Evolutionary conservation across 768 basidiomycete species (phyloP).

Genomic region (Rhodosporidiobolus sp.): DNA sequence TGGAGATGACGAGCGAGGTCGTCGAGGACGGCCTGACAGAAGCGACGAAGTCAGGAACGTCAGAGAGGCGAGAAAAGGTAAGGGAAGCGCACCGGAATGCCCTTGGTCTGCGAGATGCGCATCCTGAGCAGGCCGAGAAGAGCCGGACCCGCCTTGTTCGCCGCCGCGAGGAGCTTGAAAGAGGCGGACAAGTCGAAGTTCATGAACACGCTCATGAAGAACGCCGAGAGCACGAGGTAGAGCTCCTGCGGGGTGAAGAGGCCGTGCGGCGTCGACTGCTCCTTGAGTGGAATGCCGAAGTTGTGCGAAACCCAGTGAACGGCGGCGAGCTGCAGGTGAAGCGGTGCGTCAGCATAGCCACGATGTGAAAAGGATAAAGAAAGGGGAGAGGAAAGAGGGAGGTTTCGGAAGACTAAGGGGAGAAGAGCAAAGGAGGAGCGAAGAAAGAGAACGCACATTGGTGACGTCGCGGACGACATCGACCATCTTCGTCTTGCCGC

Average conservation of each 20-base stretch:
- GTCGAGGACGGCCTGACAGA: background rate
- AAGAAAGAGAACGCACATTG: constrained; percentile 49
- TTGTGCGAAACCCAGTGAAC: constrained; percentile 3
- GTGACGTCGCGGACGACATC: constrained; percentile 69
- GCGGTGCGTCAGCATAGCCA: background rate
- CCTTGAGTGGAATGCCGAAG: constrained; percentile 30
- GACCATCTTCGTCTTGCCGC: constrained; percentile 49
- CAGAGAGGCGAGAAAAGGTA: background rate
- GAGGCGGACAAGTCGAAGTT: background rate
- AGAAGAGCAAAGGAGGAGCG: background rate
- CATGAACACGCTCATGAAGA: constrained; percentile 20
- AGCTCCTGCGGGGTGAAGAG: constrained; percentile 24
- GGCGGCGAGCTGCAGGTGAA: constrained; percentile 1
- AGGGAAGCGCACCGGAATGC: constrained; percentile 12
- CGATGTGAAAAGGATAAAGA: background rate
- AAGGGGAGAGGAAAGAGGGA: too few species aligned
- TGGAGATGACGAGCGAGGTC: constrained; percentile 20
- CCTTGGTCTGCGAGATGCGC: constrained; percentile 8
- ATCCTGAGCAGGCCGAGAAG: constrained; percentile 11
- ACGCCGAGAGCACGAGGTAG: constrained; percentile 25
- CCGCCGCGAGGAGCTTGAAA: constrained; percentile 16
- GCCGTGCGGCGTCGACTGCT: constrained; percentile 16
- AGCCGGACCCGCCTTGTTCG: background rate
- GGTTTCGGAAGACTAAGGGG: too few species aligned
- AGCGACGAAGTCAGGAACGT: background rate